These are phyloP conservation scores for Boletus mariae DNA, from an alignment of 1,284 basidiomycete genomes.

Conservation along the genomic window DNA sequence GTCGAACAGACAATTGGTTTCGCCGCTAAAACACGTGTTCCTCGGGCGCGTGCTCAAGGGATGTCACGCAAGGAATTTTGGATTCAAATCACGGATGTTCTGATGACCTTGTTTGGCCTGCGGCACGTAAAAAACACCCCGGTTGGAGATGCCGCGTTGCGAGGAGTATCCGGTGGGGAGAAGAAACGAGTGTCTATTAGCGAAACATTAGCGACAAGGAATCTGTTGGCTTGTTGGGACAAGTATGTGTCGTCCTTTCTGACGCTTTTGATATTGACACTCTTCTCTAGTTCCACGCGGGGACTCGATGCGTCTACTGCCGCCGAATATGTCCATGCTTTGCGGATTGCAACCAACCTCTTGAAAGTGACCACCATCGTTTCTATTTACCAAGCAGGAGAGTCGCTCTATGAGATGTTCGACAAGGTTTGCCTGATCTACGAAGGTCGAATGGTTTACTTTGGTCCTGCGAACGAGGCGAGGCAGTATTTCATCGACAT, in stretches of 20 bases:
- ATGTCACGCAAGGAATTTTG: conserved; percentile 47
- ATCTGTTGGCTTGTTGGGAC: conserved; percentile 52
- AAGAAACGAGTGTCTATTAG: conserved; percentile 68
- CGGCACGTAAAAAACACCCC: conserved; percentile 55
- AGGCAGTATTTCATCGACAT: conserved; percentile 62
- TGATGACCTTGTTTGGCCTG: conserved; percentile 71
- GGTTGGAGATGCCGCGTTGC: conserved; percentile 72
- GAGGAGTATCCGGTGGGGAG: conserved; percentile 82
- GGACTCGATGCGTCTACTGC: conserved; percentile 75
- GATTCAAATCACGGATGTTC: conserved; percentile 46
- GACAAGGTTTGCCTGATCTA: conserved; percentile 71
- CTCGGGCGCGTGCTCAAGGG: conserved; percentile 43
- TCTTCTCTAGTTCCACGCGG: conserved; percentile 50
- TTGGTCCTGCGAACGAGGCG: conserved; percentile 56
- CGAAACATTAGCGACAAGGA: conserved; percentile 45
- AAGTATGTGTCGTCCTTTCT: conserved; percentile 32
- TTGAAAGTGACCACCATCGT: conserved; percentile 55
- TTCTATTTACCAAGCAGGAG: conserved; percentile 69
- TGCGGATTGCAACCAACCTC: conserved; percentile 61
- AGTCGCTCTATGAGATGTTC: conserved; percentile 51
- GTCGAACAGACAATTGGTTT: conserved; percentile 67
- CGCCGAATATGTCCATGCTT: conserved; percentile 56
- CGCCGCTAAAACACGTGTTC: conserved; percentile 59
- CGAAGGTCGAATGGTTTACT: conserved; percentile 72
- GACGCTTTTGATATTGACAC: neutral